phyloP scores from a whole-genome alignment of 768 basidiomycete genomes.

The Lyophyllum atratum region DNA sequence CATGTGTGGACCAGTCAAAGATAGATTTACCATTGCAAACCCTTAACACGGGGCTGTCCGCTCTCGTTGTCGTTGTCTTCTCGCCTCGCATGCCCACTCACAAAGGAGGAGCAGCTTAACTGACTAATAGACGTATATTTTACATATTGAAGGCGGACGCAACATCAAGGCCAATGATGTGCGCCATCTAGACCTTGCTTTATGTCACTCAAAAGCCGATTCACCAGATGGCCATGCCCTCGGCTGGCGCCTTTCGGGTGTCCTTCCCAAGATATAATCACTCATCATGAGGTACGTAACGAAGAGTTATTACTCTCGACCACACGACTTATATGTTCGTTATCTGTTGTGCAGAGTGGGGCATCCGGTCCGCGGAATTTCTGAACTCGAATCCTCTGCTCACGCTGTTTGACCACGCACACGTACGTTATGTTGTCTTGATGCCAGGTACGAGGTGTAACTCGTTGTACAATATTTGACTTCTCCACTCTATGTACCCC shows the following conservation, averaged over 20 bases:
- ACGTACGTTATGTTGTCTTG: conserved; percentile 14
- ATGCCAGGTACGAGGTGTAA: neutral
- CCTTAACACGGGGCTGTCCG: neutral
- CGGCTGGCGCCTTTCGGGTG: conserved; percentile 5
- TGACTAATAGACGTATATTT: conserved; percentile 3
- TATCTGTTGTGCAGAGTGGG: conserved; percentile 1
- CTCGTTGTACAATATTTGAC: neutral
- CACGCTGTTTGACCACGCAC: conserved; percentile 9
- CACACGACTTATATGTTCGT: conserved; percentile 17
- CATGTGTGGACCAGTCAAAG: neutral
- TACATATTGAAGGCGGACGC: neutral
- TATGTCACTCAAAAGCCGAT: conserved; percentile 4
- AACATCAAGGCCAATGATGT: neutral
- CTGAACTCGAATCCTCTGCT: conserved; percentile 5
- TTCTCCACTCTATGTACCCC: neutral
- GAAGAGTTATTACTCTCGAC: conserved; percentile 13
- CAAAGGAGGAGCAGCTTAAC: neutral
- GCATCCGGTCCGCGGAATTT: conserved; percentile 21
- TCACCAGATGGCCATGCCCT: neutral
- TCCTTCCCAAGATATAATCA: conserved; percentile 3
- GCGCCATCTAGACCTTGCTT: neutral
- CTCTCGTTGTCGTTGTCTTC: neutral
- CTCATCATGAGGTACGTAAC: conserved; percentile 20
- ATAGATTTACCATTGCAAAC: neutral
- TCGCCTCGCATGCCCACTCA: neutral